phyloP scores from a whole-genome alignment of 2,329 filamentous ascomycete genomes.

The Colletotrichum magnum region DNA sequence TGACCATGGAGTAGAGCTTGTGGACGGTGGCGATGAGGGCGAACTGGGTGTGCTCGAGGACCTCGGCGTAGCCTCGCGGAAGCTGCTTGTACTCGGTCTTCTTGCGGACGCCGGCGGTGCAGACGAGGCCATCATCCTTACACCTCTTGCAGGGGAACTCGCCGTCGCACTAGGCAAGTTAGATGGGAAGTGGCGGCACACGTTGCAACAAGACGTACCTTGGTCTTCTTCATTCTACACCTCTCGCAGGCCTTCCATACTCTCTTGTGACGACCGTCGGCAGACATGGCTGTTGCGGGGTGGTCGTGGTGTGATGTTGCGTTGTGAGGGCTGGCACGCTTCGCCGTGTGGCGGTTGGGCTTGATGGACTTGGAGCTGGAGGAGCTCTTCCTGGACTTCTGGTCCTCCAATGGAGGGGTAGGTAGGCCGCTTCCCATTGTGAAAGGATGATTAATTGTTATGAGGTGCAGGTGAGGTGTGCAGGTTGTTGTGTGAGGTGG shows the following conservation, averaged over 20 bases:
- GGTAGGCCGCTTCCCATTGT: constrained; percentile 67
- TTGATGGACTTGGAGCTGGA: constrained; percentile 62
- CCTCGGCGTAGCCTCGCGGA: constrained; percentile 74
- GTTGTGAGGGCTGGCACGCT: constrained; percentile 61
- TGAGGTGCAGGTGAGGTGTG: constrained; percentile 10
- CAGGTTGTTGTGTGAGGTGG: not conserved
- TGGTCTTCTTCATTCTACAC: constrained; percentile 79
- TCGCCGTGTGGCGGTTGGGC: constrained; percentile 65
- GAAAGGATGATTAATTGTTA: constrained; percentile 22
- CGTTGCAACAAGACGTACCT: constrained; percentile 57
- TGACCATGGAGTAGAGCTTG: constrained; percentile 76
- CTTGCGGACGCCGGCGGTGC: constrained; percentile 74
- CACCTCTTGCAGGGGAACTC: constrained; percentile 77
- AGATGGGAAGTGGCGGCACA: not conserved
- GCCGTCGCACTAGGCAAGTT: constrained; percentile 68
- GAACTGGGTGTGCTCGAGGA: constrained; percentile 76
- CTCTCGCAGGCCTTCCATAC: constrained; percentile 78
- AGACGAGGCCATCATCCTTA: constrained; percentile 75
- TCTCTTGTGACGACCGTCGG: constrained; percentile 72
- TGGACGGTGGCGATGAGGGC: constrained; percentile 75
- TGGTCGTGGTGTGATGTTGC: constrained; percentile 56
- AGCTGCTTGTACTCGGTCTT: constrained; percentile 80
- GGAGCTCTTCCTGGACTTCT: constrained; percentile 58
- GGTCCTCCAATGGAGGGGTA: constrained; percentile 67
- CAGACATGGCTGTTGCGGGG: constrained; percentile 52